Evolutionary conservation across 305 asterid species (phyloP).

Genomic region (Striga hermonthica): DNA sequence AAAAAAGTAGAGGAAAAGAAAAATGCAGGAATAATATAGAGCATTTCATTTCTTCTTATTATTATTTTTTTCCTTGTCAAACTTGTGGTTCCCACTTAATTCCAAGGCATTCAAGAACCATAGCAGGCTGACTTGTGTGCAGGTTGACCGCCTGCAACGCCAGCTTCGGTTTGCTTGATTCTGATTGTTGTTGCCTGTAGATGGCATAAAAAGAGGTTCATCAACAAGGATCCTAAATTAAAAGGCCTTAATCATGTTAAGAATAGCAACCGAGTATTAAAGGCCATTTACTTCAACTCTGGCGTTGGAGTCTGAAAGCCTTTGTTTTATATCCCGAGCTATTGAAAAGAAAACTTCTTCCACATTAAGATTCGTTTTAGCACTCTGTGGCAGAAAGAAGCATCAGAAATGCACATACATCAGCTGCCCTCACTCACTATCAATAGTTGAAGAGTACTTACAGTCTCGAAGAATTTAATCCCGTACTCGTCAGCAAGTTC

Average conservation of each 20-base stretch:
- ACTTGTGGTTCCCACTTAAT: not conserved
- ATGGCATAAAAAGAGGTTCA: not conserved
- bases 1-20: constrained; percentile 29
- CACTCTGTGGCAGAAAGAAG: no score
- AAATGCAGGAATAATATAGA: constrained; percentile 21
- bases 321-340: constrained; percentile 53
- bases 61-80: not conserved
- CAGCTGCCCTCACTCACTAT: no score
- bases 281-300: constrained; percentile 38
- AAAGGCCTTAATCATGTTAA: not conserved
- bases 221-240: not conserved
- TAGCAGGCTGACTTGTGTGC: constrained; percentile 72
- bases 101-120: constrained; percentile 42
- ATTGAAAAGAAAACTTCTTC: constrained; percentile 56
- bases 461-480: no score
- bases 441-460: no score
- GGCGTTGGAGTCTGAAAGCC: constrained; percentile 49
- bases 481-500: no score
- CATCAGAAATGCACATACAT: no score
- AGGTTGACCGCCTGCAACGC: constrained; percentile 45
- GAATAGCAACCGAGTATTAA: not conserved
- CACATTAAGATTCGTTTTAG: constrained; percentile 51
- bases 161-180: constrained; percentile 52
- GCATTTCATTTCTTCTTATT: no score
- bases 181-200: constrained; percentile 62